Evolutionary conservation across 148 eudicot species (phyloP).

Genomic region (Silene latifolia): DNA sequence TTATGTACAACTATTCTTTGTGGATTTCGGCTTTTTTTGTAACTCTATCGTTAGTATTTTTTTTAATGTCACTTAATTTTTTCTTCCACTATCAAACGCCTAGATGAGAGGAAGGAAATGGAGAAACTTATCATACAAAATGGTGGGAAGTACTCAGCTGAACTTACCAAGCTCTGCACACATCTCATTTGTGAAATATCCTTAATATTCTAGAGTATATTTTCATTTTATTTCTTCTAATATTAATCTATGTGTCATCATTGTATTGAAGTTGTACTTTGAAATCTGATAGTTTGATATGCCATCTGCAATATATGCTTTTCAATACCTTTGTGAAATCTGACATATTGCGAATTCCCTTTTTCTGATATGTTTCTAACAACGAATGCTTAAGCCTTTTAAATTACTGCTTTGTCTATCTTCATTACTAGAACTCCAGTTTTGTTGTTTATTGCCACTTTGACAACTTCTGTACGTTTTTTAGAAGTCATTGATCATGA

Average conservation of each 20-base stretch:
- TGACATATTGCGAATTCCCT: background rate
- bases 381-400: background rate
- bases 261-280: background rate
- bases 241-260: background rate
- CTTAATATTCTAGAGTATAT: conserved; percentile 27
- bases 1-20: conserved; percentile 3
- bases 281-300: conserved; percentile 12
- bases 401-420: background rate
- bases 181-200: conserved; percentile 97
- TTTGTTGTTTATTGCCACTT: conserved; percentile 6
- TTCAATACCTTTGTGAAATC: background rate
- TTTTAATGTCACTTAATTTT: too few relatives aligned
- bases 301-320: background rate
- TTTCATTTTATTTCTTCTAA: background rate
- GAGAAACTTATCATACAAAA: conserved; percentile 75
- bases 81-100: background rate
- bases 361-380: background rate
- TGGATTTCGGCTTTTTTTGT: background rate
- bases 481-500: background rate
- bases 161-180: conserved; percentile 77
- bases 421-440: background rate
- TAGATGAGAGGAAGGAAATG: conserved; percentile 89
- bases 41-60: background rate
- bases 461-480: background rate
- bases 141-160: conserved; percentile 98